Evolutionary conservation across 176 grass and related monocot genomes (phyloP), one percentile per base, ranked within the genome.

Genomic region (Paspalum vaginatum): DNA sequence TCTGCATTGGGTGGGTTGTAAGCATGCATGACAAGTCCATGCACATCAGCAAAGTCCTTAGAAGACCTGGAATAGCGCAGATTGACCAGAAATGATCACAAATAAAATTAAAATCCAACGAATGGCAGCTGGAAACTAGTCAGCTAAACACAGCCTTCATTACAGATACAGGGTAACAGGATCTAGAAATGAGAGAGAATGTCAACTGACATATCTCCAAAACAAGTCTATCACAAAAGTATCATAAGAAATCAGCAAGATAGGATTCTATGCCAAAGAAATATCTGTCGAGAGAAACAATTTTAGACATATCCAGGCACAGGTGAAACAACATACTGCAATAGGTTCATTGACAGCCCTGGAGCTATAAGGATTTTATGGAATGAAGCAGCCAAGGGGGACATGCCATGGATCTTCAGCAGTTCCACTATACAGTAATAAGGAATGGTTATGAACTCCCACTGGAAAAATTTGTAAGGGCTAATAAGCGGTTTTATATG

Each of bases 21-120:
- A 67, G 92, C 85, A 85, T 99, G 96, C 84, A 95, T 95, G 75
- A 86, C 75, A 83, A 99, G 90, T 61, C 79, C 96, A 89, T 95
- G 96, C 81, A 89, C 81, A 89, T 95, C 93, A 84, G 75, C 50
- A 68, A 95, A 95, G 81, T 95, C 96, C 89, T 95, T 93, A 62
- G 92, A 95, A 83, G 92, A 87, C 92, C 96, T 99, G 93, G 88
- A 83, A 88, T 85, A 81, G 44, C 85, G 85, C 77, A 91, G 59
- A 88, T 84, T 77, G 85, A 74, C 80, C 89, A 91, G 49, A 85
- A 37, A 80, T 71, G 66, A 68, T 87, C 68, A 87, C 84, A 84
- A 87, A 91, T 8, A 83, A 84, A 84, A 84, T 61, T 87, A 87
- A 83, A 22, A 79, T 80, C 8, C 38, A 15, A 32, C 70, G 9